phyloP scores from a whole-genome alignment of 805 yeast genomes.

The Starmerella etchellsii region DNA sequence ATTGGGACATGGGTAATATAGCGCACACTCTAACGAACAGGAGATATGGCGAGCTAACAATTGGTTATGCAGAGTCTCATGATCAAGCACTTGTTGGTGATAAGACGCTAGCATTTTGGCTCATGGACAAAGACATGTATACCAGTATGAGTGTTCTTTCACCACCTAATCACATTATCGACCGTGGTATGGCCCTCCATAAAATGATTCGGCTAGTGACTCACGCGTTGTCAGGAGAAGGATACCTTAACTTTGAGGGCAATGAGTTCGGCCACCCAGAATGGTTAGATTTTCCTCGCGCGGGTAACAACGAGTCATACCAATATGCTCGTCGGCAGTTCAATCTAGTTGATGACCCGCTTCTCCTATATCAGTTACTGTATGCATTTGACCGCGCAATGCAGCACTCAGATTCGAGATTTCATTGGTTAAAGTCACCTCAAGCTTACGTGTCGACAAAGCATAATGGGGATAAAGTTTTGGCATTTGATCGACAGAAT shows the following conservation, averaged over 20 bases:
- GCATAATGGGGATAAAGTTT: constrained; percentile 75
- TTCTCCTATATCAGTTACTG: constrained; percentile 65
- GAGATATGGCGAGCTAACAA: constrained; percentile 76
- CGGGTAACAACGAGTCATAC: constrained; percentile 73
- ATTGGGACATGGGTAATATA: constrained; percentile 80
- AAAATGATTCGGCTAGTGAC: constrained; percentile 81
- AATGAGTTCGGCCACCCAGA: constrained; percentile 98
- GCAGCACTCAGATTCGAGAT: constrained; percentile 61
- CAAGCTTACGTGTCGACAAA: constrained; percentile 79
- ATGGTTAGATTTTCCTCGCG: constrained; percentile 95
- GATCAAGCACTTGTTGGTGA: constrained; percentile 98
- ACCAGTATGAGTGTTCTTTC: constrained; percentile 78
- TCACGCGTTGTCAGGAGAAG: constrained; percentile 91
- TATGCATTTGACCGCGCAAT: constrained; percentile 75
- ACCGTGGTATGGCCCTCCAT: constrained; percentile 83
- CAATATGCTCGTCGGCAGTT: constrained; percentile 94
- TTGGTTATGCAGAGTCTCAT: constrained; percentile 87
- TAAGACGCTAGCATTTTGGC: constrained; percentile 92
- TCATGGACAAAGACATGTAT: constrained; percentile 97
- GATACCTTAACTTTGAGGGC: constrained; percentile 90
- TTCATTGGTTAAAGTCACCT: constrained; percentile 58
- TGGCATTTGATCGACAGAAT: constrained; percentile 81
- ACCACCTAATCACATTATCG: constrained; percentile 62
- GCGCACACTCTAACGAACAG: constrained; percentile 76
- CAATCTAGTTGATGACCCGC: constrained; percentile 66